A percentile compares a stretch with the other conserved stretches of the same genome.
These are phyloP conservation scores for Pseudoperonospora humuli DNA, from an alignment of 352 stramenopile species.

Conservation along the genomic window DNA sequence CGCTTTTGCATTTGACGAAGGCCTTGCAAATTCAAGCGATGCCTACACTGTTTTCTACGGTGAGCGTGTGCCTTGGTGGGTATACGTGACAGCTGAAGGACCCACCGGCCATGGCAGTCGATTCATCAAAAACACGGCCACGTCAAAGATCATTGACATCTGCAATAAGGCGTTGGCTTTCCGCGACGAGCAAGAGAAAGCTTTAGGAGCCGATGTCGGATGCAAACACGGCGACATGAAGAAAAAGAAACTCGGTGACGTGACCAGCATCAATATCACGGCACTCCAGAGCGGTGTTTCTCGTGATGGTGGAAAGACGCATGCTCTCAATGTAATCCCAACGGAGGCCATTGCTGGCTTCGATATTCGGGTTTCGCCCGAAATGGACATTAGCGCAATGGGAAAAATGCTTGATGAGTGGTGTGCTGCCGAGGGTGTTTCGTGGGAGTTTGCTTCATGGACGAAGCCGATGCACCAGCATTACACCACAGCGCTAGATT, in stretches of 20 bases:
- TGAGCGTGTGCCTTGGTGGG: conserved; percentile 90
- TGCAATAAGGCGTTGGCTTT: conserved; percentile 86
- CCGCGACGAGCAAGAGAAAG: conserved; percentile 82
- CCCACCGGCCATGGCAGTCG: conserved; percentile 85
- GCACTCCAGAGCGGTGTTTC: conserved; percentile 87
- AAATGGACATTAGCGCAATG: conserved; percentile 57
- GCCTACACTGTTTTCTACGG: conserved; percentile 95
- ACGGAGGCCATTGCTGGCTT: conserved; percentile 86
- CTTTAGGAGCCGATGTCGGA: conserved; percentile 54
- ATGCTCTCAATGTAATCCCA: conserved; percentile 92
- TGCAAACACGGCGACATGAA: conserved; percentile 90
- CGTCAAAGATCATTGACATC: conserved; percentile 90
- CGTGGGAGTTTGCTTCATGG: conserved; percentile 61
- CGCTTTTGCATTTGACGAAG: conserved; percentile 93
- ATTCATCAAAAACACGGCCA: conserved; percentile 94
- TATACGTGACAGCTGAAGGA: conserved; percentile 76
- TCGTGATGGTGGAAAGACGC: conserved; percentile 70
- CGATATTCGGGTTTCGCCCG: conserved; percentile 91
- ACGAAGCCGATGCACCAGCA: conserved; percentile 49
- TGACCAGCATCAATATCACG: conserved; percentile 95
- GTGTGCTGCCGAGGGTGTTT: conserved; percentile 80
- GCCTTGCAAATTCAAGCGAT: conserved; percentile 85
- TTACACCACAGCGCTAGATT: conserved; percentile 45
- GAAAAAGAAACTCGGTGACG: conserved; percentile 91
- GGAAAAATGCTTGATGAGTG: conserved; percentile 84